Base-by-base conservation (phyloP, 1,139 yeast species). In the Blastobotrys apis region DNA sequence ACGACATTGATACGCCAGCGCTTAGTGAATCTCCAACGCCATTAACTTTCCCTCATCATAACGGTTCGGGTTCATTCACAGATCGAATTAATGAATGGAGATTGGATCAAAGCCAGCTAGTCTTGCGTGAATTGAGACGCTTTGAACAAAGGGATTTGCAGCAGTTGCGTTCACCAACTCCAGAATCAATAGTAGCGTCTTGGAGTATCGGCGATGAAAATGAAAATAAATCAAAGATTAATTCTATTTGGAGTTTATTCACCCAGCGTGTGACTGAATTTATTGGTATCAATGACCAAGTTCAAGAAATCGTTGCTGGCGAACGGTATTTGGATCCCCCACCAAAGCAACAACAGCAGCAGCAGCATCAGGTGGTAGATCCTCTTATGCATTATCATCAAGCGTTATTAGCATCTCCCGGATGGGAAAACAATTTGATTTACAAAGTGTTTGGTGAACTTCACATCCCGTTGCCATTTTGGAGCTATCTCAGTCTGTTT, bases 61-160 rank as follows among this genome's bases (percentile, higher is more conserved):
- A 64, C 41, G 69, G 68, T 34, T 50, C 53, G 23, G 71, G 70
- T 21, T 54, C 64, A 38, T 65, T 66, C 38, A 66, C 61, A 32
- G 68, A 65, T 19, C 59, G 71, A 13, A 59, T 67, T 26, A 66
- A 66, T 48, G 65, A 65, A 21, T 67, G 71, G 71, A 53, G 71
- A 17, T 52, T 65, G 13, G 67, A 64, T 47, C 71, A 67, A 54
- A 59, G 67, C 25, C 60, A 60, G 50, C 58, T 59, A 13, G 54
- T 63, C 16, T 45, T 57, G 34, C 57, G 58, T 37, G 67, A 64
- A 47, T 53, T 63, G 39, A 54, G 53, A 39, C 51, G 59, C 35
- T 51, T 60, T 15, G 64, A 58, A 41, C 52, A 31, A 21, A 35
- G 29, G 21, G 25, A 29, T 17, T n/a, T n/a, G n/a, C n/a, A n/a